A percentile compares a stretch with the other conserved stretches of the same genome.
Evolutionary conservation across 108 stramenopile species (phyloP).

Genomic region (Cylindrotheca fusiformis): DNA sequence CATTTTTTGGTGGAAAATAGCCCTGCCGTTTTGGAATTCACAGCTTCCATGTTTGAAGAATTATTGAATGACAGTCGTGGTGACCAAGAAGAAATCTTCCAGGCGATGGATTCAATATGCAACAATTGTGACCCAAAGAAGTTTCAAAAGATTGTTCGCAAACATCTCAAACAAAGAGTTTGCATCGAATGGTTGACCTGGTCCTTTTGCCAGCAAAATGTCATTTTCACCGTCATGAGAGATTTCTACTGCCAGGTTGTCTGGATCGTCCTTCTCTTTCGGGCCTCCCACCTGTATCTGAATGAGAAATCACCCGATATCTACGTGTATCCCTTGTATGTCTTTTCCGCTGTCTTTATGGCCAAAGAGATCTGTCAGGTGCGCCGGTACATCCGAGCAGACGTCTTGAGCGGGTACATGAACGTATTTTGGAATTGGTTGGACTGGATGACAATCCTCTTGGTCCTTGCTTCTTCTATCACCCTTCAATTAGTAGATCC

Average conservation of each 20-base stretch:
- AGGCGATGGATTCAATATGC: neutral
- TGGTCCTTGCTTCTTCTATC: neutral
- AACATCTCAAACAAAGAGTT: neutral
- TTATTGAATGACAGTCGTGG: neutral
- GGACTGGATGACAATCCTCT: neutral
- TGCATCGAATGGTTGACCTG: neutral
- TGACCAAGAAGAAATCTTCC: neutral
- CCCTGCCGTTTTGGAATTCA: neutral
- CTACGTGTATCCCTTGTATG: neutral
- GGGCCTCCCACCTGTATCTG: neutral
- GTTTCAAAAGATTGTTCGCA: neutral
- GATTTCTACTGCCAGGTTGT: neutral
- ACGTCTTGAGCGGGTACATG: neutral
- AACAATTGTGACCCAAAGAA: neutral
- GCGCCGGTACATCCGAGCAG: neutral
- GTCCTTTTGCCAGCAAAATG: conserved; percentile 1
- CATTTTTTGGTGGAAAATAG: too few species aligned
- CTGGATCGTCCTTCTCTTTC: neutral
- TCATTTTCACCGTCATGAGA: neutral
- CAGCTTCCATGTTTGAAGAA: neutral
- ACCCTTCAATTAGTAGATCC: neutral
- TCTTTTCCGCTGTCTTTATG: neutral
- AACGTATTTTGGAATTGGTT: neutral
- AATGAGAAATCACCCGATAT: neutral
- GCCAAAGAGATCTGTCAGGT: neutral